phyloP scores from a whole-genome alignment of 768 basidiomycete species.

The Lactarius deliciosus region DNA sequence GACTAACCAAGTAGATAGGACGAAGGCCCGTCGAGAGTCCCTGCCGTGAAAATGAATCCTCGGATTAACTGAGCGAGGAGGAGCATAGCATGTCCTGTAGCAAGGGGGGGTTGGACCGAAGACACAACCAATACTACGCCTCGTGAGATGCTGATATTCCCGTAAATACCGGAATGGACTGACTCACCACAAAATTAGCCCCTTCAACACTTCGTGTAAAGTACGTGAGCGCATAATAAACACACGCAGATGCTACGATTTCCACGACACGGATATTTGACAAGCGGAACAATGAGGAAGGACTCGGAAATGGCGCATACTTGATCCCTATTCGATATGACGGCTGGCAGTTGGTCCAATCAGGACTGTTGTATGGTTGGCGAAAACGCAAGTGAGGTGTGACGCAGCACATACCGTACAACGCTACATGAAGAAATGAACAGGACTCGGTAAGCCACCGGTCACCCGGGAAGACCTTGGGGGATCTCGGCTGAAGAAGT shows the following conservation, averaged over 20 bases:
- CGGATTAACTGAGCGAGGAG: slow-evolving; percentile 14
- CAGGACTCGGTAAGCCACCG: neutral
- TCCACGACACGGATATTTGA: neutral
- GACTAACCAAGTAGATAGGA: neutral
- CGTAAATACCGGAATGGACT: neutral
- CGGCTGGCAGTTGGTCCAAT: too few species aligned
- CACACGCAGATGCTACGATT: slow-evolving; percentile 16
- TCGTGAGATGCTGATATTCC: neutral
- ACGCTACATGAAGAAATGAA: slow-evolving; percentile 10
- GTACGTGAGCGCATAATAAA: slow-evolving; percentile 3
- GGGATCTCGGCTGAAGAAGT: too few species aligned
- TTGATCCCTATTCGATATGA: slow-evolving; percentile 10
- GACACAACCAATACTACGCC: slow-evolving; percentile 16
- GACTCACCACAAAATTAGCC: slow-evolving; percentile 2
- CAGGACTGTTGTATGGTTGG: too few species aligned
- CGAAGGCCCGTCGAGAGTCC: neutral
- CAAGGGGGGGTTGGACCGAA: slow-evolving; percentile 7
- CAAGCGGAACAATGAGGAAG: neutral
- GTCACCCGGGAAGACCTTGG: too few species aligned
- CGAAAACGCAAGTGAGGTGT: too few species aligned
- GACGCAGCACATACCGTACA: neutral
- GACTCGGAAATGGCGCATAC: neutral
- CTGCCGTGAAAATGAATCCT: slow-evolving; percentile 3
- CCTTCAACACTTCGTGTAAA: slow-evolving; percentile 10
- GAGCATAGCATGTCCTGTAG: slow-evolving; percentile 17